These are phyloP conservation scores for Populus tomentosa DNA, from an alignment of 441 rosid genomes.

Conservation along the genomic window DNA sequence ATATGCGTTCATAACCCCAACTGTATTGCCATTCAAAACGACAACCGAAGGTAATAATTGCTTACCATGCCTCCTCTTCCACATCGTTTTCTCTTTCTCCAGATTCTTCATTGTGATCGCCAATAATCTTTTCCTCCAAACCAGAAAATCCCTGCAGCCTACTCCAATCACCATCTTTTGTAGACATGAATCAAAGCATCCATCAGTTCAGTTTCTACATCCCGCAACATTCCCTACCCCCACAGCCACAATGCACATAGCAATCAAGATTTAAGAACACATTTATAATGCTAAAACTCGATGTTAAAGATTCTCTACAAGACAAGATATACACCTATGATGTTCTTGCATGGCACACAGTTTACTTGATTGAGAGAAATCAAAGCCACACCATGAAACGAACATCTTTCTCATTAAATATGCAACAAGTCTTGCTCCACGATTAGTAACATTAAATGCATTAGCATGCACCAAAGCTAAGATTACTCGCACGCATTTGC, in stretches of 20 bases:
- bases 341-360: not conserved
- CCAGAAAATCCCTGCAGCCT: constrained; percentile 50
- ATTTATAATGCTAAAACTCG: not conserved
- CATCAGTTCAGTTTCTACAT: constrained; percentile 72
- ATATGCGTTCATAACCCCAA: not conserved
- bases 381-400: not conserved
- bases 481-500: not conserved
- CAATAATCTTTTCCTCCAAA: constrained; percentile 10
- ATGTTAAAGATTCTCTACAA: not conserved
- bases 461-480: not conserved
- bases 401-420: not conserved
- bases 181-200: constrained; percentile 61
- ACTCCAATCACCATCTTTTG: constrained; percentile 60
- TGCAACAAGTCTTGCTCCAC: not conserved
- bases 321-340: not conserved
- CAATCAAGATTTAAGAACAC: not conserved
- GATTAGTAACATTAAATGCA: not conserved
- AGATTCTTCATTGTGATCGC: constrained; percentile 23
- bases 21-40: not conserved
- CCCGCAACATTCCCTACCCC: constrained; percentile 70
- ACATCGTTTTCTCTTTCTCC: constrained; percentile 37
- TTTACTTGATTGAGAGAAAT: not conserved
- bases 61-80: constrained; percentile 38
- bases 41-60: not conserved
- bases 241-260: constrained; percentile 1